Base-by-base conservation (phyloP, 2,329 filamentous ascomycete genomes). In the Fusarium verticillioides region DNA sequence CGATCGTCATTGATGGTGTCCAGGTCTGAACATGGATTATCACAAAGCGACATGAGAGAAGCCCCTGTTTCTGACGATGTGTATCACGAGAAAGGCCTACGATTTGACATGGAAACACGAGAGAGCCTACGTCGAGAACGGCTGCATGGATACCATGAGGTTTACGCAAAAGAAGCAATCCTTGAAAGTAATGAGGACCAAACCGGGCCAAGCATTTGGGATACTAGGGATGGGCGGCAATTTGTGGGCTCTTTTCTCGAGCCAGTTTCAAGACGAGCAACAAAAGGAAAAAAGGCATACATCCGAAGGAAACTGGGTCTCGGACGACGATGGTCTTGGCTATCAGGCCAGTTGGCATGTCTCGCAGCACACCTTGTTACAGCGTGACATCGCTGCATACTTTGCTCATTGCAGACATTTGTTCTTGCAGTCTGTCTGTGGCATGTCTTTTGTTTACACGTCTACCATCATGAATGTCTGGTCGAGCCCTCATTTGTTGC, bases 221-320 rank as follows among this genome's bases (percentile, higher is more conserved):
- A 47, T 26, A 50, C 30, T 30, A 36, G 53, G 53, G 30, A 59
- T 37, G 62, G 65, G 70, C 58, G 70, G 71, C 60, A 57, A 64
- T 73, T 68, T 63, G 70, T 73, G 70, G 71, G 66, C 66, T 73
- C 70, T 64, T 53, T 54, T 54, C 34, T 28, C 40, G 58, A 60
- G 71, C 39, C 62, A 37, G 30, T 71, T 64, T 59, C 42, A 73
- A 71, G 54, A 67, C 65, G 23, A 32, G 61, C 61, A 39, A 60
- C 50, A 61, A 52, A 67, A 42, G 15, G 26, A 44, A 28, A 36
- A 50, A 70, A 62, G 57, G 53, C 63, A 54, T 69, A 39, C 40
- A 60, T 65, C 37, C 54, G 28, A 56, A 47, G 58, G 46, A 42
- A 26, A 46, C 39, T 30, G 50, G 34, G 52, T 39, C 52, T 49